Base-by-base conservation (phyloP, 768 basidiomycete genomes). In the Phylloporus rhodoxanthus region DNA sequence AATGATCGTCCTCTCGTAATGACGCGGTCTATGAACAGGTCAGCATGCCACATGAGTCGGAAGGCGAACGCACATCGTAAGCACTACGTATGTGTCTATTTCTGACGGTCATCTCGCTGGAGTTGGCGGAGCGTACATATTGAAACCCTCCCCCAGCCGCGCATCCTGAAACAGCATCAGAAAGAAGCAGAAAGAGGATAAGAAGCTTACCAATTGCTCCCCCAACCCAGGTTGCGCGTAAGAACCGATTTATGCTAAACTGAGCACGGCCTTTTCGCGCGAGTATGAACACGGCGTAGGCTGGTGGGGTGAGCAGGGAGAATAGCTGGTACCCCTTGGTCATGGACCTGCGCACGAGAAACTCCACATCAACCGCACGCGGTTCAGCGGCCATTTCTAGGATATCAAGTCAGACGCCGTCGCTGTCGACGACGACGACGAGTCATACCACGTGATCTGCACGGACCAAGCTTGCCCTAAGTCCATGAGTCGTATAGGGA, bases 211-310 rank as follows among this genome's bases (percentile, higher is more conserved):
- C 87, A 43, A 68, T 69, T 15, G 76, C 63, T 26, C 87, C 84
- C 15, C 84, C 82, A 5, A 82, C 58, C 87, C 86, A 89, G 14
- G 85, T 85, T 28, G 85, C 81, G 11, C 85, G 80, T 30, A 90
- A 72, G 14, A 82, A 57, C 23, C 76, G 76, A 58, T 86, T 89
- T 34, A 82, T 57, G 7, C 75, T 76, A 48, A 88, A 68, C 25
- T 78, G 72, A 13, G 70, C 65, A 28, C 77, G 71, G 8, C 85
- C 81, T 50, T 75, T 79, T 54, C 79, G 75, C 29, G 72, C 70
- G 29, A 86, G 55, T 10, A 78, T 63, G 53, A 80, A 75, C 1
- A 72, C 73, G 5, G 73, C 65, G 54, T 89, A 90, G 6, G 73
- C 64, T 8, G 85, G 81, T 11, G 85, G 85, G 1, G 75, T 71